Base-by-base conservation (phyloP, 345 rosid genomes). In the Aquilaria sinensis region DNA sequence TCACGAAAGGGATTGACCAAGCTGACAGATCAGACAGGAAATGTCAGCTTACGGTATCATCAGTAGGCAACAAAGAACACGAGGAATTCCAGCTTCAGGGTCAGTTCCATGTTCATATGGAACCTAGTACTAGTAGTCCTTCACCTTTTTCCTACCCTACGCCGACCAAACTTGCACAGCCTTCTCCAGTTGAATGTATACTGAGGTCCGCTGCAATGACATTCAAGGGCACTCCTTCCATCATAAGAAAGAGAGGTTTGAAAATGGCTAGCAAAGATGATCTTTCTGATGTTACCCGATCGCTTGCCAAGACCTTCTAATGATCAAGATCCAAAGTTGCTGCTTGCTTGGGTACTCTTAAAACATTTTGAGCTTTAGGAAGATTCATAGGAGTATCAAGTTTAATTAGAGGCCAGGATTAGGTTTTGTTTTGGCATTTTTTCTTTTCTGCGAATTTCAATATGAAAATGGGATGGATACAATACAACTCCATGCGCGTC, bases 201-300 rank as follows among this genome's bases (percentile, higher is more conserved):
- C 65, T 80, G 77, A 77, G 85, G 74, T 64, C 51, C 4, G 73
- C 79, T 31, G 78, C 85, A 12, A 70, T 64, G 73, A 74, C 74
- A 60, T 80, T 55, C 56, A 62, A 69, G 47, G 67, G 74, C 32
- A 80, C 77, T 10, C 84, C 81, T 43, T 74, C 84, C 31, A 80
- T 80, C 61, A 72, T 80, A 60, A 60, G 81, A 47, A 77, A 72
- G 66, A 72, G 81, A 67, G 15, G 54, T 43, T 63, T 6, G 60
- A 61, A 34, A 30, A 55, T 49, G 52, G 23, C 54, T 12, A 63
- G 63, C 0, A 1, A 13, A 47, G 51, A 9, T 53, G n/a, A 63
- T 14, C 5, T 29, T n/a, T 63, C 61, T 1, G 52, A 60, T n/a
- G 16, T 51, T 29, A 23, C 60, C 29, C 31, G 53, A 67, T 63